Conservation (phyloP, 257 asterid genomes). For the Nicotiana otophora region DNA sequence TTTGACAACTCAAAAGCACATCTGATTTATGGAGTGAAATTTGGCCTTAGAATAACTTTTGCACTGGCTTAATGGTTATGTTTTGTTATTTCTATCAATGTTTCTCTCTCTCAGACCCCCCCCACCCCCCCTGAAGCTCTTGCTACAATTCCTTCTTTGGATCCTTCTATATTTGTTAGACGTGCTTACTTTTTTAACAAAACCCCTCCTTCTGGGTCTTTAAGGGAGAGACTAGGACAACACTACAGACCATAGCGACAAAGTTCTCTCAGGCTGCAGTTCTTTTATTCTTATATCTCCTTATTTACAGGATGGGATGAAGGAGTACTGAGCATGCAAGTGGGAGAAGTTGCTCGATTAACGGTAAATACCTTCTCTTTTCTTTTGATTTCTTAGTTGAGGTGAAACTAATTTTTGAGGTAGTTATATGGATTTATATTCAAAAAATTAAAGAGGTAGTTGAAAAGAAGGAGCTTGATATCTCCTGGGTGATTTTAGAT, state of each 20-base stretch:
- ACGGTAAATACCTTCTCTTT: conserved; percentile 30
- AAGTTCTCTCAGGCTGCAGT: not conserved
- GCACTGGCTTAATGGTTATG: not conserved
- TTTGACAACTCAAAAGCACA: not conserved
- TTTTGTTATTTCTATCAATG: not conserved
- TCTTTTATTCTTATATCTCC: not conserved
- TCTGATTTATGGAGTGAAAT: not conserved
- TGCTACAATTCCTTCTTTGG: not conserved
- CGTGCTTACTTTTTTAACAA: not conserved
- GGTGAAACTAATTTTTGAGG: not conserved
- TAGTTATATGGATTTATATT: not conserved
- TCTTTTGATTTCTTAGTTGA: not conserved
- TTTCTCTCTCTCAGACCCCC: too few relatives aligned
- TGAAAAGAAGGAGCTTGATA: not conserved
- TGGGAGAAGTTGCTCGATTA: conserved; percentile 89
- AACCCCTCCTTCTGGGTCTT: not conserved
- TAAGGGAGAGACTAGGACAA: not conserved
- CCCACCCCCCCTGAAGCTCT: not conserved
- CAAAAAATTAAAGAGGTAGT: not conserved
- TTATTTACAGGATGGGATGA: conserved; percentile 90
- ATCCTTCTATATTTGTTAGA: not conserved
- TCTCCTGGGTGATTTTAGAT: not conserved
- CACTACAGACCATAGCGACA: not conserved
- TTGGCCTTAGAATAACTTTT: not conserved
- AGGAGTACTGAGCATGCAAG: conserved; percentile 92